Conservation (phyloP, 1,284 basidiomycete species). For the Papiliotrema flavescens region DNA sequence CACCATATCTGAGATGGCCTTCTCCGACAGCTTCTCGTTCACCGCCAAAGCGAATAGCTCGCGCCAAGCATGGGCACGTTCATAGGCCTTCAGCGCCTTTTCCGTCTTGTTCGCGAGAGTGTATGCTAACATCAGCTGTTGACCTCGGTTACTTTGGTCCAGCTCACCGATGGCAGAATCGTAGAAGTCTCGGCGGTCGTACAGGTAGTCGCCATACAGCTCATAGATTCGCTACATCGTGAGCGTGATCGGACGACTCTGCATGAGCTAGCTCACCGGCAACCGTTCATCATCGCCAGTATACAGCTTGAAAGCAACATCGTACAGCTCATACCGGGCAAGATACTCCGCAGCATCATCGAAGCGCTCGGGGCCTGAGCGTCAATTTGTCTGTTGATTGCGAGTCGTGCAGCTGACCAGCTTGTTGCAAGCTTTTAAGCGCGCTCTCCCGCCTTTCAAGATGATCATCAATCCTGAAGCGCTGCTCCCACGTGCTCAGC, state of each 20-base stretch:
- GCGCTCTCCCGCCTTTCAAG: constrained; percentile 74
- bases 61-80: constrained; percentile 82
- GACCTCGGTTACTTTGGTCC: background rate
- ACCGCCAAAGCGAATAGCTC: constrained; percentile 80
- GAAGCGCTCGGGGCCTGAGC: constrained; percentile 52
- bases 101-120: constrained; percentile 59
- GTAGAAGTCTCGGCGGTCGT: constrained; percentile 74
- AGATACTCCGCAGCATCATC: constrained; percentile 77
- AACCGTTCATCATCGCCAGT: constrained; percentile 59
- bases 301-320: constrained; percentile 70
- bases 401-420: constrained; percentile 54
- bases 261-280: constrained; percentile 53
- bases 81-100: constrained; percentile 80
- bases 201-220: constrained; percentile 83
- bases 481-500: constrained; percentile 76
- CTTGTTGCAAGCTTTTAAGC: constrained; percentile 66
- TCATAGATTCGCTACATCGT: constrained; percentile 59
- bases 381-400: background rate
- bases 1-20: constrained; percentile 61
- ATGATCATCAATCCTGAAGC: constrained; percentile 91
- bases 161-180: constrained; percentile 73
- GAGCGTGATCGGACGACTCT: background rate
- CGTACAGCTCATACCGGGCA: constrained; percentile 73
- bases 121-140: constrained; percentile 58
- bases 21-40: constrained; percentile 49